Evolutionary conservation across 139 green algal genomes (phyloP).

Genomic region (Edaphochlamys debaryana): DNA sequence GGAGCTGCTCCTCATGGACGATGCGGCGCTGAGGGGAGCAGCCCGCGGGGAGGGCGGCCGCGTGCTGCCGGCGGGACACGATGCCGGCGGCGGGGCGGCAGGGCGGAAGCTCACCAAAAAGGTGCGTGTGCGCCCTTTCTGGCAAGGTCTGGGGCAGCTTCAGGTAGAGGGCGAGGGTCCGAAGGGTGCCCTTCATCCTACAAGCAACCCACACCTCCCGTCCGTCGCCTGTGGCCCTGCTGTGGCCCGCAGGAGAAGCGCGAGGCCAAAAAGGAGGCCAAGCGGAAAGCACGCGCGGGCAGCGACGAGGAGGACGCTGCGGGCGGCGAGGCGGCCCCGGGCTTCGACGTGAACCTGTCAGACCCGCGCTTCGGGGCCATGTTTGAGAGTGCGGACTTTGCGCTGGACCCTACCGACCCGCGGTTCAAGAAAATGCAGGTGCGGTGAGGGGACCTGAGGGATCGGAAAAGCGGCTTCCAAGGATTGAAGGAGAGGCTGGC

Average conservation of each 20-base stretch:
- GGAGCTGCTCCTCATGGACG: slow-evolving; percentile 95
- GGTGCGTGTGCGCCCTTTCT: too few relatives aligned
- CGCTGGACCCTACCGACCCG: slow-evolving; percentile 94
- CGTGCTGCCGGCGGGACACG: slow-evolving; percentile 9
- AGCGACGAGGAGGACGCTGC: slow-evolving; percentile 57
- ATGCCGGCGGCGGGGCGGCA: slow-evolving; percentile 1
- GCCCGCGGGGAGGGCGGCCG: slow-evolving; percentile 27
- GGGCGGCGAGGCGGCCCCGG: slow-evolving; percentile 57
- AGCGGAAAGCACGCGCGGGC: slow-evolving; percentile 21
- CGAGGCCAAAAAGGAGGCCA: slow-evolving; percentile 44
- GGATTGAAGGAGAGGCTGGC: neutral
- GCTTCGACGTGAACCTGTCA: slow-evolving; percentile 24
- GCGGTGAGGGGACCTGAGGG: neutral
- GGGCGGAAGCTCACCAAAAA: slow-evolving; percentile 39
- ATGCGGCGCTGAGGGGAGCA: slow-evolving; percentile 63
- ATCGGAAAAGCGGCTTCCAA: too few relatives aligned
- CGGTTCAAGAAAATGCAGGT: slow-evolving; percentile 66
- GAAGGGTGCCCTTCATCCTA: too few relatives aligned
- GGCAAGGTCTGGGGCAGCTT: slow-evolving; percentile 1
- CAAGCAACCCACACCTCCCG: too few relatives aligned
- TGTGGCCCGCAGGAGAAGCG: slow-evolving; percentile 47
- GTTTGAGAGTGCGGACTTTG: slow-evolving; percentile 76
- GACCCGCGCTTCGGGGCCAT: slow-evolving; percentile 86
- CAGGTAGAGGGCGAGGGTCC: too few relatives aligned
- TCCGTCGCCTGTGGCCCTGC: too few relatives aligned